These are phyloP conservation scores for Paradendryphiella salina DNA, from an alignment of 2,329 filamentous ascomycete genomes.

Conservation along the genomic window DNA sequence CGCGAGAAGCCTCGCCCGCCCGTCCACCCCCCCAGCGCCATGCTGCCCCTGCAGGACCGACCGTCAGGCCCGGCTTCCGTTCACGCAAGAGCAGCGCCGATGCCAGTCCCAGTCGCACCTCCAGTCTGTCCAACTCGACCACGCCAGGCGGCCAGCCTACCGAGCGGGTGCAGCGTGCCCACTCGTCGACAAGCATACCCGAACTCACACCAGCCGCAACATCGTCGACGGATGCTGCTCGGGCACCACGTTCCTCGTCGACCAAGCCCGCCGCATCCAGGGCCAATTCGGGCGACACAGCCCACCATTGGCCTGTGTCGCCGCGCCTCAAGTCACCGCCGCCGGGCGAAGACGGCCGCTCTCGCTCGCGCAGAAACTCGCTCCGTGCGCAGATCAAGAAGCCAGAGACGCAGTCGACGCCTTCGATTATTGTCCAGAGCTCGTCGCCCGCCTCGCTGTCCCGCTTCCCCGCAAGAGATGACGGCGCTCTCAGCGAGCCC, in stretches of 20 bases:
- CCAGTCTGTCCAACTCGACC: slow-evolving; percentile 40
- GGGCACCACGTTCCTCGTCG: slow-evolving; percentile 46
- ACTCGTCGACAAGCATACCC: slow-evolving; percentile 70
- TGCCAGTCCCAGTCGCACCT: slow-evolving; percentile 47
- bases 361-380: slow-evolving; percentile 52
- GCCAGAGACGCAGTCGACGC: slow-evolving; percentile 40
- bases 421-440: slow-evolving; percentile 52
- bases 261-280: slow-evolving; percentile 47
- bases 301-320: slow-evolving; percentile 74
- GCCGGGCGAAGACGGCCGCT: slow-evolving; percentile 37
- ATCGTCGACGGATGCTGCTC: slow-evolving; percentile 62
- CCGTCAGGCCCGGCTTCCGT: slow-evolving; percentile 36
- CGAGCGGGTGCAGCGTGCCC: slow-evolving; percentile 65
- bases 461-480: slow-evolving; percentile 36
- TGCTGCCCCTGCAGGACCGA: slow-evolving; percentile 22
- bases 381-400: slow-evolving; percentile 44
- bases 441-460: slow-evolving; percentile 48
- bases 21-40: slow-evolving; percentile 37
- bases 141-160: slow-evolving; percentile 61
- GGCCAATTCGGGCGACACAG: slow-evolving; percentile 50
- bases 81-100: slow-evolving; percentile 53
- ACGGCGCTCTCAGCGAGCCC: slow-evolving; percentile 37
- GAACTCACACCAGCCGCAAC: slow-evolving; percentile 64
- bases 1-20: slow-evolving; percentile 27
- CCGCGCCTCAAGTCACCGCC: slow-evolving; percentile 78